A percentile compares a stretch with the other conserved stretches of the same genome.
These are phyloP conservation scores for Cryphonectria japonica DNA, from an alignment of 2,329 filamentous ascomycete genomes.

Conservation along the genomic window DNA sequence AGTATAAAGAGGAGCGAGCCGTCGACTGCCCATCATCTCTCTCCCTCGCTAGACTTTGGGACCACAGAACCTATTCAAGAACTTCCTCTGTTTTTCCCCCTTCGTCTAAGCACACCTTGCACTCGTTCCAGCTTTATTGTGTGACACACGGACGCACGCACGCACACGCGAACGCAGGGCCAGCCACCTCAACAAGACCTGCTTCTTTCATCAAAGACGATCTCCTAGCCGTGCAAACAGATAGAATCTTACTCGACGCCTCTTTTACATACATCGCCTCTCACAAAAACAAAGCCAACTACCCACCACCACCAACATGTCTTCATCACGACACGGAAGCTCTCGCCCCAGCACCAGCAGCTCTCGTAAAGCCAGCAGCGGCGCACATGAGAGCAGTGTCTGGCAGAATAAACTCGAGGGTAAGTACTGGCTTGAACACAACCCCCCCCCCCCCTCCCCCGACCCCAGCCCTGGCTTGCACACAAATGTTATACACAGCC, in stretches of 20 bases:
- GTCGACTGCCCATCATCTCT: constrained; percentile 20
- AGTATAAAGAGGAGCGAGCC: constrained; percentile 28
- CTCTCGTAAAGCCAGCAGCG: constrained; percentile 28
- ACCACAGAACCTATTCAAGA: constrained; percentile 6
- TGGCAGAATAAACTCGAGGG: constrained; percentile 42
- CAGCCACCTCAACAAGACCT: not conserved
- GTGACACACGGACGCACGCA: not conserved
- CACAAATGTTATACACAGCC: not conserved
- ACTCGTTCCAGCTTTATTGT: not conserved
- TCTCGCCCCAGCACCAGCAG: constrained; percentile 18
- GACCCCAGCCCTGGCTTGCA: not conserved
- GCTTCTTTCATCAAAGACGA: not conserved
- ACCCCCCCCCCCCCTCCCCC: not conserved
- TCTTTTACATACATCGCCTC: not conserved
- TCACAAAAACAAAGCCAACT: constrained; percentile 2
- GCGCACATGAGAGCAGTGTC: constrained; percentile 30
- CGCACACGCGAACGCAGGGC: not conserved
- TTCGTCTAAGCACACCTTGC: not conserved
- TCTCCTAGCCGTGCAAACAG: not conserved
- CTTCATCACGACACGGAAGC: constrained; percentile 28
- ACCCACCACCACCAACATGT: constrained; percentile 25
- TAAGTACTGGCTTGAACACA: constrained; percentile 22
- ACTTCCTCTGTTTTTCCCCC: not conserved
- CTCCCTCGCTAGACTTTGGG: constrained; percentile 12
- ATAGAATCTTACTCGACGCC: not conserved